Base-by-base conservation (phyloP, 257 asterid genomes). In the Vinca minor region DNA sequence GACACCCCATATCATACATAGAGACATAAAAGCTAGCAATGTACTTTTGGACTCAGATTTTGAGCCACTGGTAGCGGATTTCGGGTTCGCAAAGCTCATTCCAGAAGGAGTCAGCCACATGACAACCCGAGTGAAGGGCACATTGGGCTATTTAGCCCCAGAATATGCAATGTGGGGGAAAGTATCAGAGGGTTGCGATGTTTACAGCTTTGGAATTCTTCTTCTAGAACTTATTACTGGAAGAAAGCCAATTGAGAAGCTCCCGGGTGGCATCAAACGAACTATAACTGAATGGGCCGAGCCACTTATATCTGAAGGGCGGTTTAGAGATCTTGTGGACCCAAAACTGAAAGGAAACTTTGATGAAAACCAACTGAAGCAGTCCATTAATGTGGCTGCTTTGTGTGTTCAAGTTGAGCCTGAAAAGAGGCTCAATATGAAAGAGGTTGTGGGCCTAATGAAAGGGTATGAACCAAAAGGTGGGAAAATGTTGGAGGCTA, bases 161-260 rank as follows among this genome's bases (percentile, higher is more conserved):
- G 95, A 89, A 62, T 89, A 89, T 25, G 96, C 93, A 6, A 89
- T 89, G 96, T 86, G 91, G 95, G 96, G 96, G 4, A 89, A 89
- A 49, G 96, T 86, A 0, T 86, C 96, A 0, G 96, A 84, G 60
- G 81, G 90, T 39, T 89, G 96, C 17, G 96, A 89, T 32, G 93
- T 89, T 0, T 89, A 84, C 57, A 89, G 96, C 26, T 89, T 83
- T 39, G 96, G 96, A 0, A 83, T 89, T 25, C 85, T 89, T 0
- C 57, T 89, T 0, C 81, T 89, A 0, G 96, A 89, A 36, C 55
- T 86, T 1, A 79, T 86, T 35, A 88, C 95, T 0, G 96, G 90
- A 0, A 50, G 93, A 65, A 88, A 86, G 64, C 96, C 96, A 0
- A 84, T 88, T 4, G 93, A 88, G 69, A 88, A 84, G 57, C 90